Conservation (phyloP, 208 protist species). For the Wallacemonas collosoma region DNA sequence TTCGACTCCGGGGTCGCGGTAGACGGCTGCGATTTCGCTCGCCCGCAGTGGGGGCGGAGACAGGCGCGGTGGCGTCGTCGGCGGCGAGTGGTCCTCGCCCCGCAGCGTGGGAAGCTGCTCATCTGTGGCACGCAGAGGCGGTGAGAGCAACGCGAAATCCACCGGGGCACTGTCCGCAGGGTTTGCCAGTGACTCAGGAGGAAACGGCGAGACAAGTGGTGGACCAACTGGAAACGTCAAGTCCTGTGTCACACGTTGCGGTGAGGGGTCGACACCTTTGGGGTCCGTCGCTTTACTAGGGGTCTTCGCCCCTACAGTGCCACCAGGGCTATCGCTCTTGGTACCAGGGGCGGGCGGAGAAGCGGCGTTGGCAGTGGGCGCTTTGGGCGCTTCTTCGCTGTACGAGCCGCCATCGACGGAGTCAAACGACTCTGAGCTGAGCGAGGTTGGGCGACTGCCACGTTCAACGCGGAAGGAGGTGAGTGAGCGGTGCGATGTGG, state of each 20-base stretch:
- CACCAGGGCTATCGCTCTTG: neutral
- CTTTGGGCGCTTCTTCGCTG: neutral
- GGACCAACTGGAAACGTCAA: neutral
- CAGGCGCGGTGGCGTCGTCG: neutral
- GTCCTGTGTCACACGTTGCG: neutral
- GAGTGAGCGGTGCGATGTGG: constrained; percentile 9
- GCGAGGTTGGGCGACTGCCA: neutral
- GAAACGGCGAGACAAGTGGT: neutral
- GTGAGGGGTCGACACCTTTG: neutral
- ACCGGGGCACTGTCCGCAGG: no score
- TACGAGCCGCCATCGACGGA: neutral
- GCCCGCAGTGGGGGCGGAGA: neutral
- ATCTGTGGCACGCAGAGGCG: no score
- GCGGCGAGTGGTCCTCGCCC: neutral
- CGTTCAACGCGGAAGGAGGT: constrained; percentile 9
- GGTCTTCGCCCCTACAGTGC: neutral
- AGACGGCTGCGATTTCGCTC: neutral
- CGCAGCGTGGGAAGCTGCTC: neutral
- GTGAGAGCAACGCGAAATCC: no score
- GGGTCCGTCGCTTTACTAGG: neutral
- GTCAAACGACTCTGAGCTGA: constrained; percentile 5
- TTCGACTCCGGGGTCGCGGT: neutral
- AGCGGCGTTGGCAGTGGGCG: neutral
- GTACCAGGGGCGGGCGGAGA: neutral
- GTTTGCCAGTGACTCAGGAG: no score